phyloP scores from a whole-genome alignment of 2,329 filamentous ascomycete species.

The Trichoderma aggressivum region DNA sequence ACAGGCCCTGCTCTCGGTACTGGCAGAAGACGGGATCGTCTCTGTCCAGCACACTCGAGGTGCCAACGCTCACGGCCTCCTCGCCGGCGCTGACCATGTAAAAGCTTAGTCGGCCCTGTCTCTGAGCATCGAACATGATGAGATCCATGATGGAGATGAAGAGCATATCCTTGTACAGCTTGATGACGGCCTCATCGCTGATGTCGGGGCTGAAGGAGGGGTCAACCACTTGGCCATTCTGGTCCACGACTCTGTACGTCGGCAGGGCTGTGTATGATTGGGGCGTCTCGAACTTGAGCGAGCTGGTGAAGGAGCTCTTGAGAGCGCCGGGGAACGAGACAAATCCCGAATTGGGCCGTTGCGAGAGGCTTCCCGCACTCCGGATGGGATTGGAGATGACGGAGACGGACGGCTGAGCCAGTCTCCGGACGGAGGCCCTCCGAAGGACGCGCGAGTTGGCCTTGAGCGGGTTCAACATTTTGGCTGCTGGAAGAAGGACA shows the following conservation, averaged over 20 bases:
- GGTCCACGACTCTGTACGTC: conserved; percentile 89
- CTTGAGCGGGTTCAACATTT: neutral
- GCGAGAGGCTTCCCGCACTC: conserved; percentile 50
- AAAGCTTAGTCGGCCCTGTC: conserved; percentile 90
- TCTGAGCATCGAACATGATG: conserved; percentile 96
- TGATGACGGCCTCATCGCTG: conserved; percentile 57
- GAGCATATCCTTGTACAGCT: conserved; percentile 64
- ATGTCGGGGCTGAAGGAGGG: conserved; percentile 66
- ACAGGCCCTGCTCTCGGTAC: conserved; percentile 90
- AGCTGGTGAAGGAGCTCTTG: conserved; percentile 85
- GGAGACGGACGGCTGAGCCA: conserved; percentile 6
- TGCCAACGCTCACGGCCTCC: conserved; percentile 90
- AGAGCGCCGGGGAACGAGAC: conserved; percentile 89
- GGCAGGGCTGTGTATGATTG: conserved; percentile 71
- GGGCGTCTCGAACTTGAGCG: conserved; percentile 73
- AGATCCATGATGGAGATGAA: conserved; percentile 83
- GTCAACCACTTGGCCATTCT: conserved; percentile 81
- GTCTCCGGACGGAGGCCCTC: neutral
- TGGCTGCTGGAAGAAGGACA: neutral
- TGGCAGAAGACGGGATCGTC: conserved; percentile 91
- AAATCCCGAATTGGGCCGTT: conserved; percentile 52
- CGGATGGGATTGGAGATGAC: conserved; percentile 27
- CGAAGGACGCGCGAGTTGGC: conserved; percentile 12
- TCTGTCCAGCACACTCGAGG: conserved; percentile 76
- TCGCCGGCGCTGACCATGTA: conserved; percentile 97